A percentile compares a stretch with the other conserved stretches of the same genome.
Evolutionary conservation across 805 yeast species (phyloP).

Genomic region (Candida parachauliodes): DNA sequence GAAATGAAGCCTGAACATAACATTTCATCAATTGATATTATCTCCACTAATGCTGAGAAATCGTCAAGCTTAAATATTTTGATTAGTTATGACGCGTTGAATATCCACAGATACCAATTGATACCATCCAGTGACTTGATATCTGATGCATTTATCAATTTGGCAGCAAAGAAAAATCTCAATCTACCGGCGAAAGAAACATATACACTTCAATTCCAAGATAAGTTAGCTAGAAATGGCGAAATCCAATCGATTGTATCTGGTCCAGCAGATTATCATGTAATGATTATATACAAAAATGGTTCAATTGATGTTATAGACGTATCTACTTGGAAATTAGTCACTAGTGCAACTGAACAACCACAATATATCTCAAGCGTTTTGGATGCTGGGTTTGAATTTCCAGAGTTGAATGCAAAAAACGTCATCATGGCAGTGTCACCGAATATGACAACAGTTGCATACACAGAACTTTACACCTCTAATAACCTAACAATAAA

Average conservation of each 20-base stretch:
- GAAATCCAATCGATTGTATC: conserved; percentile 28
- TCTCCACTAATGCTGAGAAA: conserved; percentile 43
- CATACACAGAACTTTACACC: conserved; percentile 17
- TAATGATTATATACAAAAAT: conserved; percentile 37
- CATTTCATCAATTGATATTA: conserved; percentile 32
- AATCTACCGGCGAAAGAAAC: conserved; percentile 1
- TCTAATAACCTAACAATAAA: conserved; percentile 15
- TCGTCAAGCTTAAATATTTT: conserved; percentile 46
- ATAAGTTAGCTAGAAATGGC: conserved; percentile 23
- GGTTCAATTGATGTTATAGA: conserved; percentile 47
- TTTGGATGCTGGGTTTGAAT: conserved; percentile 52
- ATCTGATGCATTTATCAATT: conserved; percentile 27
- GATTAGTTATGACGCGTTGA: conserved; percentile 32
- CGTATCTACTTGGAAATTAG: conserved; percentile 26
- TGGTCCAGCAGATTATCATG: conserved; percentile 35
- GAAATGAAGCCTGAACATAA: conserved; percentile 25
- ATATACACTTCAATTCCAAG: conserved; percentile 21
- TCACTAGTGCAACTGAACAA: conserved; percentile 11
- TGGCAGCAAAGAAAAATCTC: conserved; percentile 22
- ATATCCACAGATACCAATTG: conserved; percentile 27
- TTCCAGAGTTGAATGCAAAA: conserved; percentile 26
- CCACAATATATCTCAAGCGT: conserved; percentile 39
- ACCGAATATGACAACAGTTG: conserved; percentile 47
- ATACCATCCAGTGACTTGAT: conserved; percentile 19
- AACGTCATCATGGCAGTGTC: conserved; percentile 39